These are phyloP conservation scores for fission yeast (Schizosaccharomyces pombe) DNA, from an alignment of 805 yeast species.

Conservation along the genomic window DNA sequence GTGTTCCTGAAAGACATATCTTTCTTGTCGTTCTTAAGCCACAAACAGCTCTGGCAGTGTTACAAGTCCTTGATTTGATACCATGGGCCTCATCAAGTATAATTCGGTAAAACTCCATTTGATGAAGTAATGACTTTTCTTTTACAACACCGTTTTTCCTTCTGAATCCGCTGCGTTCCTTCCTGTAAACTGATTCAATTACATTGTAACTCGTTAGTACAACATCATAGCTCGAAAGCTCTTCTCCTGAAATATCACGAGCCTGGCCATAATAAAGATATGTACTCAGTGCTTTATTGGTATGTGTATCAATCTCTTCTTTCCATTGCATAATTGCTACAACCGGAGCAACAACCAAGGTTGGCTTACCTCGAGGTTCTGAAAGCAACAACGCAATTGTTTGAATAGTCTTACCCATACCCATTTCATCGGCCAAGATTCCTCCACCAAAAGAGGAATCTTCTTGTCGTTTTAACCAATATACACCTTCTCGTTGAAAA, in stretches of 20 bases:
- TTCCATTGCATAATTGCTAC: constrained; percentile 98
- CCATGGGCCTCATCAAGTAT: constrained; percentile 93
- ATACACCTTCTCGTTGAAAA: constrained; percentile 78
- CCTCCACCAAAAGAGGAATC: constrained; percentile 65
- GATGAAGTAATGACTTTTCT: constrained; percentile 54
- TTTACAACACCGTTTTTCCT: constrained; percentile 47
- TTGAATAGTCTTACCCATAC: constrained; percentile 97
- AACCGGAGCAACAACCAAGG: constrained; percentile 85
- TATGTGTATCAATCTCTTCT: constrained; percentile 68
- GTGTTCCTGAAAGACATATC: constrained; percentile 91
- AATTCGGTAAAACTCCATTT: constrained; percentile 56
- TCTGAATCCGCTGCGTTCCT: constrained; percentile 61
- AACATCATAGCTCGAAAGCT: constrained; percentile 41
- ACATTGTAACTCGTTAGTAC: constrained; percentile 71
- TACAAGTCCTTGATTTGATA: constrained; percentile 81
- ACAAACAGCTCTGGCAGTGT: constrained; percentile 83
- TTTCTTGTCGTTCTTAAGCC: constrained; percentile 44
- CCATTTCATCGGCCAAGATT: constrained; percentile 95
- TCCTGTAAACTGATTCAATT: constrained; percentile 62
- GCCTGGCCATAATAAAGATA: constrained; percentile 60
- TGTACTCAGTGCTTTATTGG: constrained; percentile 44
- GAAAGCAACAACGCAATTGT: constrained; percentile 68
- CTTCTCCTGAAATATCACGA: constrained; percentile 16
- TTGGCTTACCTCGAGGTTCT: constrained; percentile 33
- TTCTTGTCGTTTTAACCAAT: constrained; percentile 75